A percentile compares a stretch with the other conserved stretches of the same genome.
Evolutionary conservation across 768 basidiomycete species (phyloP).

Genomic region (Clathrus columnatus): DNA sequence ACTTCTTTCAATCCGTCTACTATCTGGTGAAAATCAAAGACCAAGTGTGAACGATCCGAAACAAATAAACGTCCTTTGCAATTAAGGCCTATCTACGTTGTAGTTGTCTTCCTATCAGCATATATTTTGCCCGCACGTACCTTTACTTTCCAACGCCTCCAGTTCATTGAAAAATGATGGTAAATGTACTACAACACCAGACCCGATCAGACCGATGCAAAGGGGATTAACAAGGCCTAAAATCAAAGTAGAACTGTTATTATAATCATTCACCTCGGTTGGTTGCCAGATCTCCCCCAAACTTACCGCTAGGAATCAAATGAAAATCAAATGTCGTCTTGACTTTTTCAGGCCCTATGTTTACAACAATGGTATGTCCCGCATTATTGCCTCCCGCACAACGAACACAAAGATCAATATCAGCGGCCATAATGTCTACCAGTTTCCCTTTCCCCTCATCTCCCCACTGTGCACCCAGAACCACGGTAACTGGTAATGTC

Average conservation of each 20-base stretch:
- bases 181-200: conserved; percentile 92
- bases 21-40: conserved; percentile 99
- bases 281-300: neutral
- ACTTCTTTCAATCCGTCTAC: conserved; percentile 98
- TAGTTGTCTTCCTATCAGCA: neutral
- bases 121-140: conserved; percentile 30
- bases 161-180: conserved; percentile 94
- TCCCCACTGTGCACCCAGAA: conserved; percentile 86
- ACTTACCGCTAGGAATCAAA: conserved; percentile 82
- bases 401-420: conserved; percentile 86
- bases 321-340: conserved; percentile 93
- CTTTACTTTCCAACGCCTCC: conserved; percentile 76
- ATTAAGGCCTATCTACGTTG: conserved; percentile 53
- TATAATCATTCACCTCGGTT: neutral
- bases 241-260: neutral
- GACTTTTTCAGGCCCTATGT: conserved; percentile 54
- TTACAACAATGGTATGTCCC: conserved; percentile 93
- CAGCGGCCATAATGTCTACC: conserved; percentile 88
- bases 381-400: conserved; percentile 99
- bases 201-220: conserved; percentile 83
- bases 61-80: conserved; percentile 81
- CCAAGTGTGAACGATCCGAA: conserved; percentile 93
- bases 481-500: conserved; percentile 66
- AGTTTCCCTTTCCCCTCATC: conserved; percentile 95
- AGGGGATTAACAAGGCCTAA: conserved; percentile 80